These are phyloP conservation scores for Uronychia setigera DNA, from an alignment of 73 alveolate species.

Conservation along the genomic window DNA sequence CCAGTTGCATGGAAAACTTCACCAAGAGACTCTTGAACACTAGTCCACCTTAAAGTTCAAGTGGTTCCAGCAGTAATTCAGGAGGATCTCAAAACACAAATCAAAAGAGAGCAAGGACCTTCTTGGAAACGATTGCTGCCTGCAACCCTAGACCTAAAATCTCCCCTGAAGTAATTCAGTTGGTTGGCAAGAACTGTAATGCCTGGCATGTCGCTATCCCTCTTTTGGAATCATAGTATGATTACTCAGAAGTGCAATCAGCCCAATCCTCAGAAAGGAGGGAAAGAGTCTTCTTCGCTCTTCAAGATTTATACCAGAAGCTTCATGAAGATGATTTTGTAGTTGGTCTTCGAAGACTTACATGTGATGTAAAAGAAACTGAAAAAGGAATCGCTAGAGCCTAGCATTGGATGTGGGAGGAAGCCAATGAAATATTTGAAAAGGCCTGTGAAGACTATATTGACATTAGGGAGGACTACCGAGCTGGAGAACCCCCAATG, in stretches of 20 bases:
- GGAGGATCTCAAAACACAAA: conserved; percentile 6
- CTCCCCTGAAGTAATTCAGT: conserved; percentile 43
- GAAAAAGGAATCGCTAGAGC: conserved; percentile 17
- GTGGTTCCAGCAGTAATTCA: conserved; percentile 13
- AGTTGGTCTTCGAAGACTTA: conserved; percentile 50
- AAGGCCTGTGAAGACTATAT: neutral
- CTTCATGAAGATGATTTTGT: conserved; percentile 53
- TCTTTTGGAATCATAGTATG: conserved; percentile 22
- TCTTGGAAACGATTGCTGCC: conserved; percentile 42
- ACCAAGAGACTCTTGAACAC: neutral
- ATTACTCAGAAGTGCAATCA: neutral
- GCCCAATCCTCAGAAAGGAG: conserved; percentile 8
- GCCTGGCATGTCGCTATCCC: conserved; percentile 58
- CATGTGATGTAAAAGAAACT: conserved; percentile 22
- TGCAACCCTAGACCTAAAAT: conserved; percentile 33
- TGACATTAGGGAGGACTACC: neutral
- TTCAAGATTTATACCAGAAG: conserved; percentile 36
- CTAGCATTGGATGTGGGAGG: conserved; percentile 60
- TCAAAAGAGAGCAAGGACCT: conserved; percentile 20
- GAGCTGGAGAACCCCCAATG: neutral
- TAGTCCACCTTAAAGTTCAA: neutral
- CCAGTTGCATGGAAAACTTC: conserved; percentile 24
- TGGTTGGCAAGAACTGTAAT: conserved; percentile 28
- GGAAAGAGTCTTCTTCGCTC: conserved; percentile 38
- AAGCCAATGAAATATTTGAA: conserved; percentile 25